These are phyloP conservation scores for Zopfochytrium polystomum DNA, from an alignment of 371 early-diverging fungal genomes.

Conservation along the genomic window DNA sequence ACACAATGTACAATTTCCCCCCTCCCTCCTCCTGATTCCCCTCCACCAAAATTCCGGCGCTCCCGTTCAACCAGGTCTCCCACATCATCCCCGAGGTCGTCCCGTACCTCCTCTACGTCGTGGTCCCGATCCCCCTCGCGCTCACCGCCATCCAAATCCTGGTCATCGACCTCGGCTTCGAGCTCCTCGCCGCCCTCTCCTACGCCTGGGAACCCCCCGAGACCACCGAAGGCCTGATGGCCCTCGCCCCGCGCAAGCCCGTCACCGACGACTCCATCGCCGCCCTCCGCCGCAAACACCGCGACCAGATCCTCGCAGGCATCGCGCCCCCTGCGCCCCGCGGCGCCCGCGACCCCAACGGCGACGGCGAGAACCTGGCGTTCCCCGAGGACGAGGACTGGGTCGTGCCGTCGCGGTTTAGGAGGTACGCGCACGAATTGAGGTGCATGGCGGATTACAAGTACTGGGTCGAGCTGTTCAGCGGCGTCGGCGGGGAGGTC, in stretches of 20 bases:
- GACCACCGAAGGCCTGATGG: constrained; percentile 39
- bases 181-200: constrained; percentile 49
- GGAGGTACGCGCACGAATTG: constrained; percentile 31
- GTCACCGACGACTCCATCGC: constrained; percentile 40
- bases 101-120: constrained; percentile 46
- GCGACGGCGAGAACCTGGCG: constrained; percentile 4
- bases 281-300: constrained; percentile 17
- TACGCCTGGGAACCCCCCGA: constrained; percentile 61
- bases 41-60: constrained; percentile 40
- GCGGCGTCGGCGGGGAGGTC: too few species aligned
- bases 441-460: constrained; percentile 33
- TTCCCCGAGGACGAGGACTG: too few species aligned
- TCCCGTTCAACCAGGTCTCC: too few species aligned
- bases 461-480: constrained; percentile 48
- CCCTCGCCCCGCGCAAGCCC: constrained; percentile 47
- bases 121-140: constrained; percentile 52
- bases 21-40: too few species aligned
- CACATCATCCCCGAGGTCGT: constrained; percentile 55
- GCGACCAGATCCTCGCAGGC: not conserved
- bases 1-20: too few species aligned
- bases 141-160: constrained; percentile 53
- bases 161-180: constrained; percentile 55
- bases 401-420: constrained; percentile 33
- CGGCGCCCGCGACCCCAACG: not conserved
- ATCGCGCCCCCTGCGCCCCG: constrained; percentile 11